Percentiles rank a stretch among this genome's conserved stretches.
Conservation (phyloP, 768 basidiomycete genomes). For the Galerina marginata region DNA sequence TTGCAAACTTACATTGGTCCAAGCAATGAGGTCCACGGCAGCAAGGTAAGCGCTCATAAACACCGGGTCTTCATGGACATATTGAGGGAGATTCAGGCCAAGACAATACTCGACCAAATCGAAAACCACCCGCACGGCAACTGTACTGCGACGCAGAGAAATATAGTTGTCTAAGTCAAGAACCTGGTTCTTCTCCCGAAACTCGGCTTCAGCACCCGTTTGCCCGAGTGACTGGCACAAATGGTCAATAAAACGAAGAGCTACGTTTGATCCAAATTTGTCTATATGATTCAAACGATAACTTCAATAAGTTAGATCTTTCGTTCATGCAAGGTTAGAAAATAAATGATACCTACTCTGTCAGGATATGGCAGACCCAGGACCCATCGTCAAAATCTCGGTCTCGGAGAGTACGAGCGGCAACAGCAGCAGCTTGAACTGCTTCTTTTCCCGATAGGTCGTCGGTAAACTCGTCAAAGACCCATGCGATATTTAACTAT, state of each 20-base stretch:
- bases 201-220: constrained; percentile 6
- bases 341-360: background rate
- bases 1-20: constrained; percentile 2
- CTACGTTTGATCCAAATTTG: constrained; percentile 4
- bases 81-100: constrained; percentile 6
- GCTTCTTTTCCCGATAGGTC: constrained; percentile 4
- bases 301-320: background rate
- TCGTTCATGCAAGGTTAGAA: no score
- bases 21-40: constrained; percentile 7
- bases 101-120: constrained; percentile 13
- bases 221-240: constrained; percentile 8
- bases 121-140: constrained; percentile 6
- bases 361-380: constrained; percentile 12
- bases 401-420: constrained; percentile 6
- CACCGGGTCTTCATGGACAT: constrained; percentile 8
- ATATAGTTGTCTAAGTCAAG: constrained; percentile 7
- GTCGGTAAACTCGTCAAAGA: constrained; percentile 5
- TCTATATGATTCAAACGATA: constrained; percentile 6
- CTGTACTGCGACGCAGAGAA: constrained; percentile 2
- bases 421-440: constrained; percentile 1
- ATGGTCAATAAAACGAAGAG: constrained; percentile 5
- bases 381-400: constrained; percentile 7
- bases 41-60: constrained; percentile 12
- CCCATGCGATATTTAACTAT: background rate
- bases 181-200: constrained; percentile 10